Percentiles rank a stretch among this genome's conserved stretches.
Evolutionary conservation across 2,329 filamentous ascomycete genomes (phyloP).

Genomic region (Rhytidhysteron rufulum): DNA sequence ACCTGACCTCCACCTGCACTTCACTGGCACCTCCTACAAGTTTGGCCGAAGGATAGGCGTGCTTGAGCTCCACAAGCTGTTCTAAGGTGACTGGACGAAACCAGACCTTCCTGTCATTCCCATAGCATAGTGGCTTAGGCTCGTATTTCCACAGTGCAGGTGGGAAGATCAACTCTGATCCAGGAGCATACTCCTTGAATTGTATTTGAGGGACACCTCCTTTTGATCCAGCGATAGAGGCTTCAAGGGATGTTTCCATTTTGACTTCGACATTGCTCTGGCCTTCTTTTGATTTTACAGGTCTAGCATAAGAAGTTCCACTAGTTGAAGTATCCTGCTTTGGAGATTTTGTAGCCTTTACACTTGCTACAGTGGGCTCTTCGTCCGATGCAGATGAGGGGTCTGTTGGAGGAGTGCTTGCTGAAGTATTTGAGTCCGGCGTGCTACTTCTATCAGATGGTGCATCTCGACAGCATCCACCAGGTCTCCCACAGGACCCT

Average conservation of each 20-base stretch:
- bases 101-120: conserved; percentile 91
- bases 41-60: conserved; percentile 79
- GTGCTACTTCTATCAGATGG: conserved; percentile 28
- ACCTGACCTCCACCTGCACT: conserved; percentile 95
- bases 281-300: conserved; percentile 32
- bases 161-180: conserved; percentile 92
- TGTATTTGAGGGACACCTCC: conserved; percentile 54
- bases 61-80: conserved; percentile 86
- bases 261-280: conserved; percentile 48
- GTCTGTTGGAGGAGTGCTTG: conserved; percentile 28
- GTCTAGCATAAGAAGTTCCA: conserved; percentile 29
- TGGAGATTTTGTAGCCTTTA: conserved; percentile 17
- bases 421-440: conserved; percentile 19
- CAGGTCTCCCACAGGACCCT: conserved; percentile 32
- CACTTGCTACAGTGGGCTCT: conserved; percentile 22
- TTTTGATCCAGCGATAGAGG: conserved; percentile 52
- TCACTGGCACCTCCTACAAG: conserved; percentile 93
- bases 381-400: conserved; percentile 21
- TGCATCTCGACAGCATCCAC: conserved; percentile 34
- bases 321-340: conserved; percentile 20
- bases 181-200: conserved; percentile 85
- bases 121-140: conserved; percentile 75
- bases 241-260: conserved; percentile 30
- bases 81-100: conserved; percentile 80
- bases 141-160: conserved; percentile 76